Percentiles rank a stretch among this genome's conserved stretches.
phyloP scores from a whole-genome alignment of 139 green algal genomes.

The Nannochloris sp. region DNA sequence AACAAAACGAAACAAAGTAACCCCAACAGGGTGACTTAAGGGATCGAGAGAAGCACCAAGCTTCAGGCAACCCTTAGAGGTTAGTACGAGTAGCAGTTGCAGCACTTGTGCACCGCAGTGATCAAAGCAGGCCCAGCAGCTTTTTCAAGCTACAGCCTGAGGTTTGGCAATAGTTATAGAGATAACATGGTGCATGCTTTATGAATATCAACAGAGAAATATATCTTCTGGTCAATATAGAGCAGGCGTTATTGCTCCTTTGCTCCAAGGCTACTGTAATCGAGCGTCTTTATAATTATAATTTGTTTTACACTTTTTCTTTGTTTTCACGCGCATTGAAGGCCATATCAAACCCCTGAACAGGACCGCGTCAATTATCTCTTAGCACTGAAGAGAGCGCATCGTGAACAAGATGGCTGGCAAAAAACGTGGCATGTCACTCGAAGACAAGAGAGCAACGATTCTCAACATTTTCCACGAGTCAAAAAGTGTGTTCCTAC shows the following conservation, averaged over 20 bases:
- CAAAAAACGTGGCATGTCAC: constrained; percentile 53
- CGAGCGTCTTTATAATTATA: too few relatives aligned
- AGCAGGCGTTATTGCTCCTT: background rate
- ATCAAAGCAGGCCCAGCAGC: background rate
- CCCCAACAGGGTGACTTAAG: too few relatives aligned
- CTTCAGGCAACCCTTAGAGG: too few relatives aligned
- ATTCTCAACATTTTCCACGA: constrained; percentile 67
- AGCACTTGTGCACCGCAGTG: background rate
- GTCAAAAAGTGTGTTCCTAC: constrained; percentile 58
- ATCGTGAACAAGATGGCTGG: constrained; percentile 28
- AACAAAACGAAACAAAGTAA: background rate
- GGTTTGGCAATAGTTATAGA: background rate
- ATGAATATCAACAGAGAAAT: background rate
- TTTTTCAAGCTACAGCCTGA: background rate
- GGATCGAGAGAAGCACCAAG: too few relatives aligned
- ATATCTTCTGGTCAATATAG: too few relatives aligned
- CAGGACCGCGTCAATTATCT: too few relatives aligned
- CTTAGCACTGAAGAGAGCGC: background rate
- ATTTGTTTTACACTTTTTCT: too few relatives aligned
- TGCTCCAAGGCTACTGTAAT: background rate
- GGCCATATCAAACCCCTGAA: too few relatives aligned
- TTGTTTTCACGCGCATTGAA: too few relatives aligned
- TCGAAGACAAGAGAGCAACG: constrained; percentile 64
- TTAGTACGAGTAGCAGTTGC: background rate
- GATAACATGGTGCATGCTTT: too few relatives aligned